Evolutionary conservation across 2,329 filamentous ascomycete genomes (phyloP).

Genomic region (Colletotrichum graminicola): DNA sequence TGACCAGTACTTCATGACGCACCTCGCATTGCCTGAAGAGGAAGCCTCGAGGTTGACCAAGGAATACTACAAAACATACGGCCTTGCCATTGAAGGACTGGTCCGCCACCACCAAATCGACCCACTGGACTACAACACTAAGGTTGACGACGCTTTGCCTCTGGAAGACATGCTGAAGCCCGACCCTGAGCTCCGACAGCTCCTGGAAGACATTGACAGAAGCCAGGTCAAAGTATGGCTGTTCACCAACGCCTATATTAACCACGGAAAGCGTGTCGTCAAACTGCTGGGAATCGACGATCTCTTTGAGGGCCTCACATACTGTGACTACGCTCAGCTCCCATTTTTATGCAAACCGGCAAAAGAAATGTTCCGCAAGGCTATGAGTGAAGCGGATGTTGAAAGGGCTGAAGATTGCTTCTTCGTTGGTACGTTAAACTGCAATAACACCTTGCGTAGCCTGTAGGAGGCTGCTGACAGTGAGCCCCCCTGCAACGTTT

Average conservation of each 20-base stretch:
- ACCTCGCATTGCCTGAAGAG: conserved; percentile 79
- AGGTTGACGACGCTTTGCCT: conserved; percentile 95
- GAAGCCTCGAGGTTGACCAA: conserved; percentile 87
- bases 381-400: conserved; percentile 85
- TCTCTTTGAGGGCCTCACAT: conserved; percentile 94
- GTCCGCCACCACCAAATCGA: conserved; percentile 96
- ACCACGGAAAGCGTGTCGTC: conserved; percentile 85
- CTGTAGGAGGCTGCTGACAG: neutral
- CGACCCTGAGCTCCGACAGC: conserved; percentile 76
- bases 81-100: conserved; percentile 93
- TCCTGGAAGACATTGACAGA: conserved; percentile 86
- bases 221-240: conserved; percentile 93
- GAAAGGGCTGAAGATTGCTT: conserved; percentile 79
- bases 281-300: conserved; percentile 87
- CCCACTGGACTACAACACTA: conserved; percentile 90
- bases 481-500: neutral
- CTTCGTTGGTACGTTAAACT: conserved; percentile 81
- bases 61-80: conserved; percentile 96
- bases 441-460: too few relatives aligned
- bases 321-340: conserved; percentile 84
- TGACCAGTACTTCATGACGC: conserved; percentile 70
- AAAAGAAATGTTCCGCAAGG: conserved; percentile 85
- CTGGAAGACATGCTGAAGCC: conserved; percentile 89
- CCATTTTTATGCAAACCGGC: conserved; percentile 90
- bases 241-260: conserved; percentile 96